Evolutionary conservation across 139 green algal species (phyloP).

Genomic region (Chlamydomonas asymmetrica): DNA sequence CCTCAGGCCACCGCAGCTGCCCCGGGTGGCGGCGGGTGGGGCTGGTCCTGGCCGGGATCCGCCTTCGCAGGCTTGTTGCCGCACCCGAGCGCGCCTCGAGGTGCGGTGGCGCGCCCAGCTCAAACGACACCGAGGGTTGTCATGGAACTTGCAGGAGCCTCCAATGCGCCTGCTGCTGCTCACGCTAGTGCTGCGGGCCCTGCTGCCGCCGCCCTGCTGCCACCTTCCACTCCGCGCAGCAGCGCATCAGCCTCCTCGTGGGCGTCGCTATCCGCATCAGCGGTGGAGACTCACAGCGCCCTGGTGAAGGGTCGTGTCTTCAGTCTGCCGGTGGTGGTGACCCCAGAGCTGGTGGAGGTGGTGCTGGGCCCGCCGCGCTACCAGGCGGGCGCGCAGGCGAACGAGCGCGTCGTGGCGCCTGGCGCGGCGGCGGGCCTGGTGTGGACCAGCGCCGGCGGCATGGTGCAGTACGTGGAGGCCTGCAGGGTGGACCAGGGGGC

Average conservation of each 20-base stretch:
- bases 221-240: too few relatives aligned
- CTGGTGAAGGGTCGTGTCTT: neutral
- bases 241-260: neutral
- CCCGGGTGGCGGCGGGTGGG: too few relatives aligned
- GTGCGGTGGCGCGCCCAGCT: too few relatives aligned
- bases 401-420: constrained; percentile 48
- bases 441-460: constrained; percentile 73
- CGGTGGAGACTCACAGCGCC: constrained; percentile 16
- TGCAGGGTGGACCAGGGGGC: too few relatives aligned
- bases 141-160: neutral
- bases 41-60: too few relatives aligned
- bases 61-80: too few relatives aligned
- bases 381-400: constrained; percentile 36
- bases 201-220: too few relatives aligned
- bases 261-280: neutral
- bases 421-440: constrained; percentile 76
- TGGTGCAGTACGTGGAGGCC: constrained; percentile 62
- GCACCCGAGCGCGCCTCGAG: too few relatives aligned
- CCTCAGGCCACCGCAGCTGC: neutral
- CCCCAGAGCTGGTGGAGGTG: constrained; percentile 58
- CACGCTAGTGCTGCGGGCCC: too few relatives aligned
- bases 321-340: constrained; percentile 44
- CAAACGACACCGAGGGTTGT: too few relatives aligned
- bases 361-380: constrained; percentile 72
- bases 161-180: neutral